Conservation (phyloP, 2,329 filamentous ascomycete genomes). For the Paecilomyces fulvus region DNA sequence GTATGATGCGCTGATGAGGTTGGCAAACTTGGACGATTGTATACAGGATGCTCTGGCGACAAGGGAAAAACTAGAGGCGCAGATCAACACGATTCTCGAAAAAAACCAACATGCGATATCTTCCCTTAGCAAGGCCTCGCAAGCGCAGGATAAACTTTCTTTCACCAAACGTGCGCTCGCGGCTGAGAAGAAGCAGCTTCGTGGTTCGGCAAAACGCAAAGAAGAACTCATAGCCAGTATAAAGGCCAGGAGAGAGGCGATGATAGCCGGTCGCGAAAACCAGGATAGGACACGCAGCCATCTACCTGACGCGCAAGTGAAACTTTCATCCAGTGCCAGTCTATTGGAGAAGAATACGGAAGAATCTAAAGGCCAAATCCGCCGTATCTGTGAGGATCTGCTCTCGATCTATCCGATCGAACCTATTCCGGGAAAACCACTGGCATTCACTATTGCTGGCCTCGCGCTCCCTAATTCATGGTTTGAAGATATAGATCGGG, state of each 20-base stretch:
- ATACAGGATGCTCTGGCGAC: conserved; percentile 83
- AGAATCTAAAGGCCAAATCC: conserved; percentile 72
- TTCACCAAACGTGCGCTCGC: conserved; percentile 45
- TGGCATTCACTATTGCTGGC: conserved; percentile 76
- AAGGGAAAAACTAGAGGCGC: conserved; percentile 61
- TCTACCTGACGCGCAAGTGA: conserved; percentile 52
- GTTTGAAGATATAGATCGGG: conserved; percentile 59
- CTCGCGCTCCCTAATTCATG: conserved; percentile 71
- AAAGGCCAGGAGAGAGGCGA: conserved; percentile 55
- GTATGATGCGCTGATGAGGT: conserved; percentile 78
- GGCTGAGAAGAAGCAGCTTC: conserved; percentile 58
- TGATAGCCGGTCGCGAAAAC: conserved; percentile 52
- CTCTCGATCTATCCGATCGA: conserved; percentile 71
- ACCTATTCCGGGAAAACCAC: conserved; percentile 53
- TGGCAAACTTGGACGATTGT: conserved; percentile 81
- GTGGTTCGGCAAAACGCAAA: conserved; percentile 52
- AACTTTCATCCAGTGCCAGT: conserved; percentile 49
- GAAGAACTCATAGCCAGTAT: conserved; percentile 63
- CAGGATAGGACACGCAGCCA: conserved; percentile 54
- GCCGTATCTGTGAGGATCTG: conserved; percentile 80
- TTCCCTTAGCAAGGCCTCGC: conserved; percentile 24
- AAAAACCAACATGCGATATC: conserved; percentile 26
- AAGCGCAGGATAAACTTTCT: conserved; percentile 32
- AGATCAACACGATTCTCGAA: conserved; percentile 55
- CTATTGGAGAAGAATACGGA: conserved; percentile 49